These are phyloP conservation scores for Pleurotus platypus DNA, from an alignment of 768 basidiomycete genomes.

Conservation along the genomic window DNA sequence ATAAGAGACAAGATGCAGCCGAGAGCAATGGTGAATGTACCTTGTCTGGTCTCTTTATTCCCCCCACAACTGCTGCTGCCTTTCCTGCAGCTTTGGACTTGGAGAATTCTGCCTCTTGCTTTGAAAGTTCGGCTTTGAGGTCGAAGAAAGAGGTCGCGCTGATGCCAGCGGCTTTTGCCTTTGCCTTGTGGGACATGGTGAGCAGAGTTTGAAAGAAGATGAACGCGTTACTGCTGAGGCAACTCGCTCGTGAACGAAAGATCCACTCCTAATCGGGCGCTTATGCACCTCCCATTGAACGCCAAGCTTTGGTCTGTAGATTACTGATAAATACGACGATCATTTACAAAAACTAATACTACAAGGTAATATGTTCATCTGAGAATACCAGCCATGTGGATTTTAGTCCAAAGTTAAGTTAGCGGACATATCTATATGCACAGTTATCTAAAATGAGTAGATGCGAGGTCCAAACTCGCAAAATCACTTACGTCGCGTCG, in stretches of 20 bases:
- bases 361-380: not conserved
- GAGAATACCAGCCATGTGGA: not conserved
- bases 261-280: too few relatives aligned
- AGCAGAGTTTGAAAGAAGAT: not conserved
- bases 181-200: slow-evolving; percentile 47
- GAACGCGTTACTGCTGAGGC: too few relatives aligned
- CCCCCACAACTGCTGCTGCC: slow-evolving; percentile 51
- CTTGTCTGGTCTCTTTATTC: slow-evolving; percentile 68
- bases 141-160: slow-evolving; percentile 79
- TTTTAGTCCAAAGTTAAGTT: not conserved
- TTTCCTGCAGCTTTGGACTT: slow-evolving; percentile 59
- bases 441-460: too few relatives aligned
- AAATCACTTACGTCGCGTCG: slow-evolving; percentile 82
- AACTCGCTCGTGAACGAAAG: too few relatives aligned
- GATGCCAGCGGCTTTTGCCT: slow-evolving; percentile 66
- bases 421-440: slow-evolving; percentile 12
- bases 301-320: too few relatives aligned
- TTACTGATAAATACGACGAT: too few relatives aligned
- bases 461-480: too few relatives aligned
- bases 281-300: too few relatives aligned
- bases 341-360: not conserved
- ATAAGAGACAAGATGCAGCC: not conserved
- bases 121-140: slow-evolving; percentile 70
- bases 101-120: slow-evolving; percentile 54
- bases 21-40: slow-evolving; percentile 28